phyloP scores from a whole-genome alignment of 805 yeast genomes.

The Candida sanyiensis region DNA sequence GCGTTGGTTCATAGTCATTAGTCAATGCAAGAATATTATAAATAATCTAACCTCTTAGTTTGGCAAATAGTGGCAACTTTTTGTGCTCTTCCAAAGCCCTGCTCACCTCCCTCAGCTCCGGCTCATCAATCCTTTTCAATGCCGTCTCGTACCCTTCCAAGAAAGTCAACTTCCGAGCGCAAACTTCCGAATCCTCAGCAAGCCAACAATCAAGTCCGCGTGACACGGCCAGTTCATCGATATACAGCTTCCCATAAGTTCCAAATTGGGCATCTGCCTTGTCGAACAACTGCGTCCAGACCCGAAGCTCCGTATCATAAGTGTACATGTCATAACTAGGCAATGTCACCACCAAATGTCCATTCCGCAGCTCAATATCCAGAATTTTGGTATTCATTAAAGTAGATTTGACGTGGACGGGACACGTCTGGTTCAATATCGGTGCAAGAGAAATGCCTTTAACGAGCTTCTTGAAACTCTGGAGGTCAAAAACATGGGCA shows the following conservation, averaged over 20 bases:
- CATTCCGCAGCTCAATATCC: constrained; percentile 31
- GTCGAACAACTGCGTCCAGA: constrained; percentile 47
- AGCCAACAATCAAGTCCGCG: background rate
- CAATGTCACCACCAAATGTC: constrained; percentile 39
- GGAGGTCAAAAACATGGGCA: constrained; percentile 46
- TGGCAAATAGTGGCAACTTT: constrained; percentile 3
- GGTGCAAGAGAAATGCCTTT: constrained; percentile 48
- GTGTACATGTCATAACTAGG: constrained; percentile 35
- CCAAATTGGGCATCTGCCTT: constrained; percentile 12
- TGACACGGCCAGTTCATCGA: constrained; percentile 7
- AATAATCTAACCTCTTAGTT: constrained; percentile 4
- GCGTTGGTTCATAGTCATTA: background rate
- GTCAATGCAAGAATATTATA: too few relatives aligned
- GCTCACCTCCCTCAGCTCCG: constrained; percentile 2
- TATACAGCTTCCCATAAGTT: constrained; percentile 16
- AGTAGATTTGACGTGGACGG: constrained; percentile 19
- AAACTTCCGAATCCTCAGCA: constrained; percentile 7
- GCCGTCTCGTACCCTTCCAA: constrained; percentile 16
- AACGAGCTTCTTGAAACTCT: constrained; percentile 29
- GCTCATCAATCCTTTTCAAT: constrained; percentile 8
- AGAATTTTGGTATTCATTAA: constrained; percentile 21
- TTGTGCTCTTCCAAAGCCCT: constrained; percentile 2
- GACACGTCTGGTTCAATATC: constrained; percentile 36
- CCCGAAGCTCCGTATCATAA: constrained; percentile 36
- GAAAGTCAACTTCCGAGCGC: constrained; percentile 13